Evolutionary conservation across 306 rosid species (phyloP), one percentile per base, ranked within the genome.

Genomic region (Argentina anserina): DNA sequence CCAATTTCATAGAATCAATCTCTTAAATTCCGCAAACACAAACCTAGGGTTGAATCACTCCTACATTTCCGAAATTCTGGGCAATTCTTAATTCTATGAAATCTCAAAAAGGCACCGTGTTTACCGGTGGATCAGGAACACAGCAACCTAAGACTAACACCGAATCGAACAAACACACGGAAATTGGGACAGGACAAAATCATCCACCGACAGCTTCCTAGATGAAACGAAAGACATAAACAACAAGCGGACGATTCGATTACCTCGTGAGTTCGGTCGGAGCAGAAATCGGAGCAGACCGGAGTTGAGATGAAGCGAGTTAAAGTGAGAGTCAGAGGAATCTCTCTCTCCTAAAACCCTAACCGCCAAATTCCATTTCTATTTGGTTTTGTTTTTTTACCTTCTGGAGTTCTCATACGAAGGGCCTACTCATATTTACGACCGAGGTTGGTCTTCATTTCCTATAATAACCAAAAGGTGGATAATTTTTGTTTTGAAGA

Each of bases 321-420:
- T 28, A 53, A 28, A n/a, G 59, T 2, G 29, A 7, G 28, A n/a
- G 26, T n/a, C 58, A 17, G 21, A 17, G 23, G n/a, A n/a, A n/a
- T 39, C 11, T 26, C 36, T 47, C 62, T 49, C 46, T 4, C 61
- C 46, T 33, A 47, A 69, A 69, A 69, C 73, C 73, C 73, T 69
- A 47, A 49, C 62, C 73, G 47, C 47, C 73, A 49, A 69, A 49
- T 69, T 34, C 73, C 21, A 28, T 69, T 33, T 50, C 23, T 34
- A 34, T 50, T 69, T 25, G 61, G 8, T 55, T 23, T 23, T 55
- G 60, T 33, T 33, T 33, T n/a, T n/a, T n/a, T n/a, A n/a, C n/a
- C n/a, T n/a, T n/a, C n/a, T n/a, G n/a, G n/a, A n/a, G n/a, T n/a
- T n/a, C n/a, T n/a, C n/a, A n/a, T n/a, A n/a, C n/a, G n/a, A n/a